Evolutionary conservation across 768 basidiomycete species (phyloP).

Genomic region (Ramaria sp.): DNA sequence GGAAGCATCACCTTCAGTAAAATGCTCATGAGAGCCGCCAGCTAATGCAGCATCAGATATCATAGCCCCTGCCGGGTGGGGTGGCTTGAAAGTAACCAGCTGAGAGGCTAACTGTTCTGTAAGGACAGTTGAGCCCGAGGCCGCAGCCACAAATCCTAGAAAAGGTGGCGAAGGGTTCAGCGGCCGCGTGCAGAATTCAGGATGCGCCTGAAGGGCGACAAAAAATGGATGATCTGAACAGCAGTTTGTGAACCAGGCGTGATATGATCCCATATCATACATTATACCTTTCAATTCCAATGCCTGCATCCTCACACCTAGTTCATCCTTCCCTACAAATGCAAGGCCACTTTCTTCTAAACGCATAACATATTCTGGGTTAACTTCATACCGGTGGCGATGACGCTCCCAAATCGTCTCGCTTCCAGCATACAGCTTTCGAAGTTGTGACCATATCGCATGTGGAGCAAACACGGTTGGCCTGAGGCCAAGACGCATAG

Average conservation of each 20-base stretch:
- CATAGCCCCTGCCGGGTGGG: slow-evolving; percentile 70
- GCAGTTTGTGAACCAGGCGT: background rate
- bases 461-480: slow-evolving; percentile 79
- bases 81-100: slow-evolving; percentile 48
- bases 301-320: slow-evolving; percentile 95
- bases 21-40: slow-evolving; percentile 7
- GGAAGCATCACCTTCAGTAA: slow-evolving; percentile 6
- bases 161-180: slow-evolving; percentile 96
- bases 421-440: slow-evolving; percentile 75
- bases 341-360: slow-evolving; percentile 63
- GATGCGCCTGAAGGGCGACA: slow-evolving; percentile 90
- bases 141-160: slow-evolving; percentile 88
- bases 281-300: slow-evolving; percentile 71
- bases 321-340: slow-evolving; percentile 86
- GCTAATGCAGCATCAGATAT: slow-evolving; percentile 35
- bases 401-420: slow-evolving; percentile 92
- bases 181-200: slow-evolving; percentile 97
- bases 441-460: slow-evolving; percentile 56
- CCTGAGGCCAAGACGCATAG: slow-evolving; percentile 98
- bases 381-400: slow-evolving; percentile 92
- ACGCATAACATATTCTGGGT: slow-evolving; percentile 71
- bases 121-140: slow-evolving; percentile 46
- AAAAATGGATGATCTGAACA: slow-evolving; percentile 83
- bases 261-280: background rate
- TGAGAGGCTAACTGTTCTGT: slow-evolving; percentile 67